Evolutionary conservation across 1,284 basidiomycete genomes (phyloP).

Genomic region (Inonotus hispidus): DNA sequence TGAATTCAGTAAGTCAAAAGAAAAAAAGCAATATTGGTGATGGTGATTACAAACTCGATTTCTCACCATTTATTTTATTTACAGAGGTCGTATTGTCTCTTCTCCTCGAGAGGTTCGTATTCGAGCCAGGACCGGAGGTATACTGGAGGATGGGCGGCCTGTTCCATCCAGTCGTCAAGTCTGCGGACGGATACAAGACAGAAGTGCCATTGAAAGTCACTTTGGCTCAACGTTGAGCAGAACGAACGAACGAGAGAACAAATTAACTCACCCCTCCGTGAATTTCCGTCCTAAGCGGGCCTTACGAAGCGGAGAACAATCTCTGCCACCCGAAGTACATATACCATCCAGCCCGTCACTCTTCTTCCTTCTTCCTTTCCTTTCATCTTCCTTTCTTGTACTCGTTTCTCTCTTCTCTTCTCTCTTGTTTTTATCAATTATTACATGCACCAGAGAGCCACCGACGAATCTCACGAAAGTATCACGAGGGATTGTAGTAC

Average conservation of each 20-base stretch:
- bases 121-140: conserved; percentile 7
- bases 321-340: background rate
- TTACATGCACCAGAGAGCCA: too few relatives aligned
- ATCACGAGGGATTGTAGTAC: too few relatives aligned
- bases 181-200: background rate
- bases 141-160: conserved; percentile 12
- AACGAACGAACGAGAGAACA: too few relatives aligned
- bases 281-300: too few relatives aligned
- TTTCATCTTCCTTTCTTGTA: too few relatives aligned
- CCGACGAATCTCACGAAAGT: too few relatives aligned
- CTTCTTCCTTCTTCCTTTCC: background rate
- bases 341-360: background rate
- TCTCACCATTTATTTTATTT: background rate
- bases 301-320: too few relatives aligned
- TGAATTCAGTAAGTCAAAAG: conserved; percentile 19
- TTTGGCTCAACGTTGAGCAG: conserved; percentile 3
- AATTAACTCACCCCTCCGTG: too few relatives aligned
- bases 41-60: background rate
- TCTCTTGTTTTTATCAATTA: too few relatives aligned
- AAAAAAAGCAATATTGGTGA: background rate
- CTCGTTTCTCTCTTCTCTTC: too few relatives aligned
- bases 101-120: conserved; percentile 10
- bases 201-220: conserved; percentile 12
- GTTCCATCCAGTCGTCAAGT: conserved; percentile 1
- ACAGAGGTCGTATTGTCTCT: conserved; percentile 11